Base-by-base conservation (phyloP, 441 rosid genomes). In the Corymbia citriodora region DNA sequence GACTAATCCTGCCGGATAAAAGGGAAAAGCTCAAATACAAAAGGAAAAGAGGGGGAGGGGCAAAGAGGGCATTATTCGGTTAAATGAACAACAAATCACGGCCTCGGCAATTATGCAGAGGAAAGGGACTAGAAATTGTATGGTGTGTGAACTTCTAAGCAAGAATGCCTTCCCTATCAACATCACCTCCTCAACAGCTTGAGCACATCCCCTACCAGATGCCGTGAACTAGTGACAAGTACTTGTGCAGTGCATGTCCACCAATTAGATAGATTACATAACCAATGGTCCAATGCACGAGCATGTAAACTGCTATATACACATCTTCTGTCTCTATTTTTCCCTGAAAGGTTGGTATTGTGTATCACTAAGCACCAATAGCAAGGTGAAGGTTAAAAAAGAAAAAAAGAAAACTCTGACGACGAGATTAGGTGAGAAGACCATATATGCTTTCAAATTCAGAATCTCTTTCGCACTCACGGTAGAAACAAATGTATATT, bases 141-240 rank as follows among this genome's bases (percentile, higher is more conserved):
- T 70, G 48, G 48, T 40, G 48, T 74, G 23, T 33, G 57, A 87
- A 87, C 18, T 55, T 36, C 70, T 33, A 87, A 55, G 25, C 29
- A 36, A 55, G 49, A 61, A 87, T 36, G 49, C 88, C 68, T 55
- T 31, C 17, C 50, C 57, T 29, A 3, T 82, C 72, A 82, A 48
- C 72, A 82, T 93, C 89, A 90, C 87, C 91, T 93, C 93, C 91
- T 94, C 36, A 95, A 82, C 55, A 95, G 92, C 94, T 95, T 96
- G 33, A 97, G 93, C 16, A 97, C 99, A 92, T 97, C 99, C 36
- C 99, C 99, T 50, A 97, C 98, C 88, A 97, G 95, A 93, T 96
- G 99, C 90, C 97, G 90, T 21, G 98, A 97, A 29, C 99, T 99
- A 7, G 99, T 97, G 91, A 97, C 99, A 86, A 97, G 95, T 91